Conservation (phyloP, 2,329 filamentous ascomycete genomes). For the Aulographum hederae region DNA sequence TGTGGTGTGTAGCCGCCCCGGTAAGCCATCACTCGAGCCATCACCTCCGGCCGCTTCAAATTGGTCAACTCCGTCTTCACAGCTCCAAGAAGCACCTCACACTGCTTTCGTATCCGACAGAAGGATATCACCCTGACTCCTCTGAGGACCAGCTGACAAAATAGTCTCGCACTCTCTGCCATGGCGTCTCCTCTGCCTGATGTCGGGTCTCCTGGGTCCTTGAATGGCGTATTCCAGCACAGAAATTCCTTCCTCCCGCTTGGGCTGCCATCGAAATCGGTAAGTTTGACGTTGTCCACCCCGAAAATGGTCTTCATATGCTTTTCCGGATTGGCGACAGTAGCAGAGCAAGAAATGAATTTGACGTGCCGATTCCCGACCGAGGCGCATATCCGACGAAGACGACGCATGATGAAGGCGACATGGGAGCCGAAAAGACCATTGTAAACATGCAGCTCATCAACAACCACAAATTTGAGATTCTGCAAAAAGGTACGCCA, state of each 20-base stretch:
- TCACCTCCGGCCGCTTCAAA: conserved; percentile 57
- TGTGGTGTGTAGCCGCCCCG: conserved; percentile 87
- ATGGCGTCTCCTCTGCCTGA: conserved; percentile 73
- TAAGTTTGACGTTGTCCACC: conserved; percentile 58
- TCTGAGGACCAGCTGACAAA: conserved; percentile 74
- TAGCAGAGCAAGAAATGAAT: conserved; percentile 93
- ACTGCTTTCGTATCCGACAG: conserved; percentile 72
- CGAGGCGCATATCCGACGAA: conserved; percentile 75
- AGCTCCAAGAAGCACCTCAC: conserved; percentile 65
- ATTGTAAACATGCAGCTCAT: conserved; percentile 89
- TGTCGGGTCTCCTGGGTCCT: conserved; percentile 69
- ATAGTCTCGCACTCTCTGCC: conserved; percentile 72
- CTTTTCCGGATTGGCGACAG: conserved; percentile 76
- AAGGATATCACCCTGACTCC: conserved; percentile 90
- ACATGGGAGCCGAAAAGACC: conserved; percentile 88
- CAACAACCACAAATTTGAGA: conserved; percentile 68
- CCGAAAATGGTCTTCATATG: conserved; percentile 96
- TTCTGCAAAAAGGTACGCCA: conserved; percentile 86
- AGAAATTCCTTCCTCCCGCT: conserved; percentile 86
- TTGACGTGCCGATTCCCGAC: conserved; percentile 71
- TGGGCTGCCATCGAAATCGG: conserved; percentile 85
- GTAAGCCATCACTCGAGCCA: conserved; percentile 79
- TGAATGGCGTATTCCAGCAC: conserved; percentile 95
- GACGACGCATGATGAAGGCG: conserved; percentile 79
- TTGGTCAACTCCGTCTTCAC: conserved; percentile 59